Evolutionary conservation across 2,329 filamentous ascomycete species (phyloP).

Genomic region (Fusarium floridanum): DNA sequence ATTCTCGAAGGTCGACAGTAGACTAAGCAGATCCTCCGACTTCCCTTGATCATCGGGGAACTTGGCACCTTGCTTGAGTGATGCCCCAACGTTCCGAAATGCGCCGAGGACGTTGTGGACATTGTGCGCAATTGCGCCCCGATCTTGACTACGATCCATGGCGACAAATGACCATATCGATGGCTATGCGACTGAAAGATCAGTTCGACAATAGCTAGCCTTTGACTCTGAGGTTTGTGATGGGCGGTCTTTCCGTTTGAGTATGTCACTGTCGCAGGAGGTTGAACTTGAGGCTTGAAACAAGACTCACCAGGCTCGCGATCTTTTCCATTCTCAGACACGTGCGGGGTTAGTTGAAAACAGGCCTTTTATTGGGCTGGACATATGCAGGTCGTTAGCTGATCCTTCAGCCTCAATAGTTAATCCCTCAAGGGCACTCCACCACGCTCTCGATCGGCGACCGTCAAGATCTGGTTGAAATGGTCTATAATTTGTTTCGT

Average conservation of each 20-base stretch:
- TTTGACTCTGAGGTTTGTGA: not conserved
- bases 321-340: not conserved
- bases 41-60: not conserved
- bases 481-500: not conserved
- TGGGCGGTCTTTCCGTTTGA: not conserved
- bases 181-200: not conserved
- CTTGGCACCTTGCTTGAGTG: not conserved
- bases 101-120: not conserved
- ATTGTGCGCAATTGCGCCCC: slow-evolving; percentile 6
- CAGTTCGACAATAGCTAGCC: not conserved
- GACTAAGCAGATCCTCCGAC: accelerated
- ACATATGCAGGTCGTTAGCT: slow-evolving; percentile 9
- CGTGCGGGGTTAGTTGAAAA: slow-evolving; percentile 12
- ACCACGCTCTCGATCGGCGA: not conserved
- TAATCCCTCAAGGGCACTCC: not conserved
- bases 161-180: not conserved
- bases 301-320: not conserved
- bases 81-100: not conserved
- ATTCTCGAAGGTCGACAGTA: not conserved
- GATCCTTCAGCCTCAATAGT: not conserved
- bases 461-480: not conserved
- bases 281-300: not conserved
- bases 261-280: not conserved
- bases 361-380: not conserved
- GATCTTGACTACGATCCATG: not conserved